Evolutionary conservation across 2,329 filamentous ascomycete genomes (phyloP), one percentile per base, ranked within the genome.

Genomic region (Colletotrichum neosansevieriae): DNA sequence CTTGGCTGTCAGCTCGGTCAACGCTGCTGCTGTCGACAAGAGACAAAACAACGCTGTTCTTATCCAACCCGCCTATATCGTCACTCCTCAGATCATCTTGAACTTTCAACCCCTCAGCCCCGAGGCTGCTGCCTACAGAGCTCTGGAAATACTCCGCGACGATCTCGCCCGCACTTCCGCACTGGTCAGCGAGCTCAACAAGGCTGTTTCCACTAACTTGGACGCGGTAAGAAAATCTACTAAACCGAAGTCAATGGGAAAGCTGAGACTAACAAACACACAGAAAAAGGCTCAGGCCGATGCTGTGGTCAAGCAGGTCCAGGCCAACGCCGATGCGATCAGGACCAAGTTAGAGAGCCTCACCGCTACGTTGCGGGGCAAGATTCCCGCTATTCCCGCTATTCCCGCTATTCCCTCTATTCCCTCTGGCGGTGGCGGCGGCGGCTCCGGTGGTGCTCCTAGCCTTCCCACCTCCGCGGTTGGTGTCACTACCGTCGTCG

Each of bases 1-100:
- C n/a, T 19, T 71, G 21, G 56, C 70, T 34, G 15, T 71, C 34
- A 19, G 69, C 38, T 44, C 61, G 2, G 61, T 60, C 9, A 40
- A 66, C 13, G 54, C 61, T 11, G 58, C 50, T 6, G n/a, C 40
- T 4, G 32, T 66, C n/a, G 49, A 44, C 29, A 40, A 56, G 19
- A 49, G 60, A 13, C 45, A 69, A 13, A 36, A 36, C 49, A 53
- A 53, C 49, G 49, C 24, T 3, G 13, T 59, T 6, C 42, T 36
- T 21, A 44, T 63, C 34, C 17, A 42, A 7, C 53, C 65, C 13
- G 54, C 42, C 38, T 49, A 38, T 15, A 32, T 69, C 5, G 49
- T 60, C 6, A 6, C 4, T 11, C 66, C 66, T 3, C 1, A 6
- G 5, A 4, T 66, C 21, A 6, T 4, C 7, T 19, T 66, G 24